A percentile compares a stretch with the other conserved stretches of the same genome.
phyloP scores from a whole-genome alignment of 345 rosid species.

The Microcos paniculata region DNA sequence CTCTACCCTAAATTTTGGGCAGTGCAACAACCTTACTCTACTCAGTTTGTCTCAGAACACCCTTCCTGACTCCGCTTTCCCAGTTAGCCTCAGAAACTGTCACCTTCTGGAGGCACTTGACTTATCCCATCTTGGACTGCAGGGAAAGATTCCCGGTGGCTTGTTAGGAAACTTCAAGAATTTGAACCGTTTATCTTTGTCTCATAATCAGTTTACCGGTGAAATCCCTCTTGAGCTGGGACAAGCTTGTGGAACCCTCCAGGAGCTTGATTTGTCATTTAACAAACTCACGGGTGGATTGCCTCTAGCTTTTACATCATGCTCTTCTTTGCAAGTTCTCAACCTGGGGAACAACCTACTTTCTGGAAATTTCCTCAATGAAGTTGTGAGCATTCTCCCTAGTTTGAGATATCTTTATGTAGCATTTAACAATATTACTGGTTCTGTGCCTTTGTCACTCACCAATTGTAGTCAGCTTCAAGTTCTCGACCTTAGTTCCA shows the following conservation, averaged over 20 bases:
- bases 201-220: slow-evolving; percentile 59
- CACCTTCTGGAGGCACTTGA: slow-evolving; percentile 53
- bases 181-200: slow-evolving; percentile 54
- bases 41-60: slow-evolving; percentile 57
- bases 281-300: slow-evolving; percentile 65
- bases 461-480: slow-evolving; percentile 56
- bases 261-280: slow-evolving; percentile 67
- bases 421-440: slow-evolving; percentile 79
- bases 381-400: slow-evolving; percentile 61
- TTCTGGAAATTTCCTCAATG: slow-evolving; percentile 65
- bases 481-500: slow-evolving; percentile 84
- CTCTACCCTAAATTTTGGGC: slow-evolving; percentile 53
- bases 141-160: slow-evolving; percentile 55
- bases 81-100: slow-evolving; percentile 48
- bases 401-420: slow-evolving; percentile 51
- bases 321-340: slow-evolving; percentile 57
- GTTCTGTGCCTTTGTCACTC: slow-evolving; percentile 65
- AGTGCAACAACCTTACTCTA: slow-evolving; percentile 57
- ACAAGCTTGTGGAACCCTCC: slow-evolving; percentile 49
- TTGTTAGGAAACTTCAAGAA: slow-evolving; percentile 52
- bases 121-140: slow-evolving; percentile 61
- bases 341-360: slow-evolving; percentile 71
- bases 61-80: slow-evolving; percentile 58
- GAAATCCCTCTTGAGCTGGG: slow-evolving; percentile 73
- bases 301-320: slow-evolving; percentile 47